Evolutionary conservation across 441 rosid genomes (phyloP).

Genomic region (Theobroma grandiflorum): DNA sequence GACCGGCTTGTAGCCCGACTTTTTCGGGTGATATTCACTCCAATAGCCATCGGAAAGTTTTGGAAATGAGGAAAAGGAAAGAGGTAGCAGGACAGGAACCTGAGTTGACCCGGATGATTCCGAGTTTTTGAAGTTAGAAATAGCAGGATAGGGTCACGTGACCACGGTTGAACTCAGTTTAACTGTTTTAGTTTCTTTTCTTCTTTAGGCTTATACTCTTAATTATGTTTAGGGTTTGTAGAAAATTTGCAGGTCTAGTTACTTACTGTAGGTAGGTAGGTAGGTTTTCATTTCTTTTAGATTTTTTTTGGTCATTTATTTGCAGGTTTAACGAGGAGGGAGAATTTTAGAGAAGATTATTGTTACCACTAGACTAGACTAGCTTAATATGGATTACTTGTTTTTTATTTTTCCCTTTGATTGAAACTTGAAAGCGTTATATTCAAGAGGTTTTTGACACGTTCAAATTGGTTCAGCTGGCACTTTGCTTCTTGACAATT

Average conservation of each 20-base stretch:
- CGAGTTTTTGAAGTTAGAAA: constrained; percentile 38
- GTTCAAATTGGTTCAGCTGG: constrained; percentile 7
- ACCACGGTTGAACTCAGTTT: constrained; percentile 25
- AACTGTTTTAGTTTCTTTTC: background rate
- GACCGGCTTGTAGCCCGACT: constrained; percentile 64
- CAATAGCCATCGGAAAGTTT: constrained; percentile 47
- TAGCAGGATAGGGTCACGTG: background rate
- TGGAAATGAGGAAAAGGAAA: constrained; percentile 55
- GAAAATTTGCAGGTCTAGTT: background rate
- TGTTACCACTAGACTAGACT: background rate
- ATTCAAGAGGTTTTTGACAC: background rate
- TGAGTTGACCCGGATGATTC: constrained; percentile 30
- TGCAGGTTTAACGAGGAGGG: background rate
- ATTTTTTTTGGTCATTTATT: constrained; percentile 13
- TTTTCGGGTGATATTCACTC: constrained; percentile 51
- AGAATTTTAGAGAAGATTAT: background rate
- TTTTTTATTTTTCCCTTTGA: background rate
- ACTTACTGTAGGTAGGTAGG: background rate
- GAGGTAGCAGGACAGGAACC: constrained; percentile 31
- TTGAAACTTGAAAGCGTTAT: background rate
- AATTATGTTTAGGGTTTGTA: background rate
- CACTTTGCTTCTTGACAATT: background rate
- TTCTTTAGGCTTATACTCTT: background rate
- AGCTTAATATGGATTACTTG: background rate
- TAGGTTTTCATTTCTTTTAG: constrained; percentile 6